A percentile compares a stretch with the other conserved stretches of the same genome.
phyloP scores from a whole-genome alignment of 129 eudicot species.

The Chrysanthemum seticuspe region DNA sequence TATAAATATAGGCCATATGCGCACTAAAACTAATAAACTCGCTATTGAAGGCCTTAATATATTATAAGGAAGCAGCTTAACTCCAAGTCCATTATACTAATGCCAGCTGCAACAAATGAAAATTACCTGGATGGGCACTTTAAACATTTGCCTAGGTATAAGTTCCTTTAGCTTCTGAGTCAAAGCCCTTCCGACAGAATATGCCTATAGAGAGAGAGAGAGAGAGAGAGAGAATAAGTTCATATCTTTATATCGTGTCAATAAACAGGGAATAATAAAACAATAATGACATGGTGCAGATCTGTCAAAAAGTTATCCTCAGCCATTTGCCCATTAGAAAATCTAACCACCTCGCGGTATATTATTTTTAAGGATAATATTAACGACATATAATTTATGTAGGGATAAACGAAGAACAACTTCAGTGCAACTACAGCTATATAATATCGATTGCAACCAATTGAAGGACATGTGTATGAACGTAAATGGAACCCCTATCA shows the following conservation, averaged over 20 bases:
- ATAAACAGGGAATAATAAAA: slow-evolving; percentile 8
- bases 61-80: neutral
- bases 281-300: slow-evolving; percentile 15
- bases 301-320: slow-evolving; percentile 1
- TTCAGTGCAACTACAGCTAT: slow-evolving; percentile 19
- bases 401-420: neutral
- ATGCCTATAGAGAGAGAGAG: slow-evolving; percentile 57
- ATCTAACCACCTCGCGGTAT: slow-evolving; percentile 6
- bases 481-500: neutral
- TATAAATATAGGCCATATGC: neutral
- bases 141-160: slow-evolving; percentile 97
- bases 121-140: slow-evolving; percentile 92
- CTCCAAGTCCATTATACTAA: slow-evolving; percentile 2
- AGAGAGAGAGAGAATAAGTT: neutral
- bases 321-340: slow-evolving; percentile 1
- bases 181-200: slow-evolving; percentile 94
- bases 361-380: neutral
- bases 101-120: neutral
- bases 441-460: slow-evolving; percentile 4
- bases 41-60: neutral
- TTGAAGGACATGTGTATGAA: neutral
- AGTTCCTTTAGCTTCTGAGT: slow-evolving; percentile 96
- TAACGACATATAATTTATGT: neutral
- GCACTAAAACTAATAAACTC: slow-evolving; percentile 13
- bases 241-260: slow-evolving; percentile 19